A percentile compares a stretch with the other conserved stretches of the same genome.
These are phyloP conservation scores for Yarrowia deformans DNA, from an alignment of 805 yeast species.

Conservation along the genomic window DNA sequence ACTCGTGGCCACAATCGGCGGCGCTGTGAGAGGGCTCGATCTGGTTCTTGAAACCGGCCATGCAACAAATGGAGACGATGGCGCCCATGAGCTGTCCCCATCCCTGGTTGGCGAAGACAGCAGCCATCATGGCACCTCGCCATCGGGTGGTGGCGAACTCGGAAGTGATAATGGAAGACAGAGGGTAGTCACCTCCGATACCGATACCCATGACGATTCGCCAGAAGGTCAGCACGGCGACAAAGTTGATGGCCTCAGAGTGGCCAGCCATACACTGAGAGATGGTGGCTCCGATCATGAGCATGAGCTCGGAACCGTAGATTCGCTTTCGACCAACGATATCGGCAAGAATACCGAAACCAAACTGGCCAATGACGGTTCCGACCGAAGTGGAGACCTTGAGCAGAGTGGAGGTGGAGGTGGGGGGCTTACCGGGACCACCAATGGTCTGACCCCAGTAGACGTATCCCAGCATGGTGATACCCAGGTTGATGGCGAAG, in stretches of 20 bases:
- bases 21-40: conserved; percentile 62
- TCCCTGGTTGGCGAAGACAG: conserved; percentile 96
- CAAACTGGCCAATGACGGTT: conserved; percentile 88
- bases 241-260: conserved; percentile 74
- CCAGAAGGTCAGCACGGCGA: conserved; percentile 75
- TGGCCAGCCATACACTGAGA: conserved; percentile 77
- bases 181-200: conserved; percentile 97
- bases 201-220: conserved; percentile 94
- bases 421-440: conserved; percentile 59
- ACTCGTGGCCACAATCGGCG: conserved; percentile 66
- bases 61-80: conserved; percentile 77
- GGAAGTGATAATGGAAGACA: conserved; percentile 90
- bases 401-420: conserved; percentile 74
- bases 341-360: conserved; percentile 86
- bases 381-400: conserved; percentile 94
- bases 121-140: conserved; percentile 98
- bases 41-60: conserved; percentile 75
- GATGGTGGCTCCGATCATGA: conserved; percentile 81
- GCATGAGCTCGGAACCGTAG: conserved; percentile 85
- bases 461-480: conserved; percentile 78
- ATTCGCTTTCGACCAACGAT: conserved; percentile 82
- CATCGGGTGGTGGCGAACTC: conserved; percentile 93
- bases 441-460: conserved; percentile 65
- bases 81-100: conserved; percentile 93
- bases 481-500: conserved; percentile 84